Evolutionary conservation across 352 stramenopile genomes (phyloP).

Genomic region (Phytophthora idaei): DNA sequence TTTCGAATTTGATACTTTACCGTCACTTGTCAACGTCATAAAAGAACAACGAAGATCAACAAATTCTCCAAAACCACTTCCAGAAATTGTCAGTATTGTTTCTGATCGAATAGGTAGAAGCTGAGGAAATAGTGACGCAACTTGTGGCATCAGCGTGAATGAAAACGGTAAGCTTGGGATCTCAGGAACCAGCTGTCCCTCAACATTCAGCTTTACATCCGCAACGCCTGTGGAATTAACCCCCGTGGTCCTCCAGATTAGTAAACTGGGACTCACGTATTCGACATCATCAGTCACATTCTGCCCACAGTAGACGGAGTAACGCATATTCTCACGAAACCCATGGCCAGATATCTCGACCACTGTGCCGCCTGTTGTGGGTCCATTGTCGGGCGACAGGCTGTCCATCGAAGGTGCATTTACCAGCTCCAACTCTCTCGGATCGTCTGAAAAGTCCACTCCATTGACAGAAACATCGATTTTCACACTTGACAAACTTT

Average conservation of each 20-base stretch:
- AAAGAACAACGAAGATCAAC: constrained; percentile 29
- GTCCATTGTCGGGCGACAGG: constrained; percentile 29
- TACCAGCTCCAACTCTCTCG: constrained; percentile 12
- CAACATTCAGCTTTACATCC: constrained; percentile 13
- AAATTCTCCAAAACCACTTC: constrained; percentile 29
- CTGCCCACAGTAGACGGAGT: constrained; percentile 18
- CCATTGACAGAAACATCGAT: constrained; percentile 44
- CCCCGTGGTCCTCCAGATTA: constrained; percentile 28
- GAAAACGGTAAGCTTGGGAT: constrained; percentile 19
- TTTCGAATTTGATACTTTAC: not conserved
- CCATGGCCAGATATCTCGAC: constrained; percentile 27
- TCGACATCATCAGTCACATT: constrained; percentile 9
- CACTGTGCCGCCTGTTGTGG: constrained; percentile 24
- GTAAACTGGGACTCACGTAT: constrained; percentile 24
- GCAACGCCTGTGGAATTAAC: not conserved
- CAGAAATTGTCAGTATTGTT: constrained; percentile 32
- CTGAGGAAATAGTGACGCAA: constrained; percentile 15
- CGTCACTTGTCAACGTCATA: not conserved
- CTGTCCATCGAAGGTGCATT: constrained; percentile 18
- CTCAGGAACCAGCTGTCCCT: constrained; percentile 15
- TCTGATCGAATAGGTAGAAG: constrained; percentile 20
- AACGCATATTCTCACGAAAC: constrained; percentile 30
- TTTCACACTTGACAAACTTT: not conserved
- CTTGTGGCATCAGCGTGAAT: constrained; percentile 21
- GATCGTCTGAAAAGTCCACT: constrained; percentile 26